Percentiles rank a stretch among this genome's conserved stretches.
phyloP scores from a whole-genome alignment of 2,329 filamentous ascomycete species.

The Exophiala viscosa region DNA sequence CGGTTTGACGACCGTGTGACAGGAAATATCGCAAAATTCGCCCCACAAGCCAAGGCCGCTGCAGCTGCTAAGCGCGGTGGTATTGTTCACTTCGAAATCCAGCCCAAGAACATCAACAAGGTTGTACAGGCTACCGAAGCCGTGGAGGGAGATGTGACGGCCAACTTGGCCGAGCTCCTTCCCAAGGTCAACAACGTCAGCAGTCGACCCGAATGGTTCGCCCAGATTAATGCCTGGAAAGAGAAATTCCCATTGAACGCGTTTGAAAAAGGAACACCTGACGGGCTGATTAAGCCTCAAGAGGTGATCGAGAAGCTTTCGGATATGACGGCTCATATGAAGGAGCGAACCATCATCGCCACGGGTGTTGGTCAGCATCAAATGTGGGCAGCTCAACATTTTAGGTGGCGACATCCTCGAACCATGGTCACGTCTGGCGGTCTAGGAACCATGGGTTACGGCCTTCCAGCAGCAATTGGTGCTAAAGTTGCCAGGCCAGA shows the following conservation, averaged over 20 bases:
- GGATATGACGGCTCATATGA: conserved; percentile 72
- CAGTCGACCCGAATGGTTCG: conserved; percentile 80
- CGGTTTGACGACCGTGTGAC: conserved; percentile 98
- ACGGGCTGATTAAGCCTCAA: conserved; percentile 89
- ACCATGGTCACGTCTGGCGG: conserved; percentile 96
- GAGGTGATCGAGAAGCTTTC: conserved; percentile 86
- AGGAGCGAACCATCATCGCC: conserved; percentile 79
- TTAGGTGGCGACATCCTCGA: conserved; percentile 85
- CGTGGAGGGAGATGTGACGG: conserved; percentile 83
- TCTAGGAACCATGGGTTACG: conserved; percentile 93
- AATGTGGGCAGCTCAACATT: conserved; percentile 98
- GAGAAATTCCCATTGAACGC: conserved; percentile 76
- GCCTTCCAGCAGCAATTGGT: conserved; percentile 89
- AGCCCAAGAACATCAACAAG: conserved; percentile 99
- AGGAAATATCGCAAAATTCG: conserved; percentile 75
- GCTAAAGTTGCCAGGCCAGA: conserved; percentile 83
- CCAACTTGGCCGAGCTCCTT: conserved; percentile 71
- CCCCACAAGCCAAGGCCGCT: conserved; percentile 79
- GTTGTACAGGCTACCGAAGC: conserved; percentile 95
- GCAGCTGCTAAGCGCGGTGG: conserved; percentile 82
- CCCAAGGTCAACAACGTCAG: conserved; percentile 64
- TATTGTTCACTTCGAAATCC: conserved; percentile 95
- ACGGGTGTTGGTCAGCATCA: conserved; percentile 98
- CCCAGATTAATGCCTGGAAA: conserved; percentile 88
- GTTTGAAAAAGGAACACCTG: conserved; percentile 73